These are phyloP conservation scores for Luzula sylvatica DNA, from an alignment of 176 grass and related monocot genomes.

Conservation along the genomic window DNA sequence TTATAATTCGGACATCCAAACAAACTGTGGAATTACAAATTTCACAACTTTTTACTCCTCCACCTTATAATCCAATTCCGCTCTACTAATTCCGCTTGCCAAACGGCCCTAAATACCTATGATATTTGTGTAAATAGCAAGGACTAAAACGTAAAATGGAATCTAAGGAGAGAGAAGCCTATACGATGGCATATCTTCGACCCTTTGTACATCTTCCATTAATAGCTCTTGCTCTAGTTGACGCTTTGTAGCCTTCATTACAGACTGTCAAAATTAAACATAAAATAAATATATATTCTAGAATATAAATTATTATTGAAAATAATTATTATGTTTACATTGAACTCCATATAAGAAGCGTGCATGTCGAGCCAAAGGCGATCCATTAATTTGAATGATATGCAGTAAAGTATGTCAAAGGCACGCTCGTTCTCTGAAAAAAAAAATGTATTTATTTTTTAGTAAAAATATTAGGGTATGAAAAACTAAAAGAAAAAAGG, in stretches of 20 bases:
- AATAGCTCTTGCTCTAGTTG: slow-evolving; percentile 77
- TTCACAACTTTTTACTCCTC: no score
- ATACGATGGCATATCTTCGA: slow-evolving; percentile 82
- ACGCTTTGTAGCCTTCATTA: slow-evolving; percentile 65
- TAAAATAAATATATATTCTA: slow-evolving; percentile 3
- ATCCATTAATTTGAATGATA: slow-evolving; percentile 90
- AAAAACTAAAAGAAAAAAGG: slow-evolving; percentile 4
- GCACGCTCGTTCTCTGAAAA: slow-evolving; percentile 79
- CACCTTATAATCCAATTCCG: no score
- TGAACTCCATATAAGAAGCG: slow-evolving; percentile 92
- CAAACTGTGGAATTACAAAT: no score
- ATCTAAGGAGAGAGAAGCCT: slow-evolving; percentile 55
- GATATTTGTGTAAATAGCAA: slow-evolving; percentile 3
- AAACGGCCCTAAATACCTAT: no score
- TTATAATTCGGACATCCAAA: no score
- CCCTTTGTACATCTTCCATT: slow-evolving; percentile 63
- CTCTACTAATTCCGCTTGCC: no score
- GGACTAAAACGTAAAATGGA: slow-evolving; percentile 36
- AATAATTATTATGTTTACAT: slow-evolving; percentile 33
- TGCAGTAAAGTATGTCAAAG: slow-evolving; percentile 91
- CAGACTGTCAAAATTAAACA: slow-evolving; percentile 35
- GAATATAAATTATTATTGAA: no score
- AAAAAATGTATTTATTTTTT: slow-evolving; percentile 14
- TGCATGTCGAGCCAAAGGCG: slow-evolving; percentile 91
- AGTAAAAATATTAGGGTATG: neutral